Conservation (phyloP, 306 rosid genomes). For the Vigna hirtella region DNA sequence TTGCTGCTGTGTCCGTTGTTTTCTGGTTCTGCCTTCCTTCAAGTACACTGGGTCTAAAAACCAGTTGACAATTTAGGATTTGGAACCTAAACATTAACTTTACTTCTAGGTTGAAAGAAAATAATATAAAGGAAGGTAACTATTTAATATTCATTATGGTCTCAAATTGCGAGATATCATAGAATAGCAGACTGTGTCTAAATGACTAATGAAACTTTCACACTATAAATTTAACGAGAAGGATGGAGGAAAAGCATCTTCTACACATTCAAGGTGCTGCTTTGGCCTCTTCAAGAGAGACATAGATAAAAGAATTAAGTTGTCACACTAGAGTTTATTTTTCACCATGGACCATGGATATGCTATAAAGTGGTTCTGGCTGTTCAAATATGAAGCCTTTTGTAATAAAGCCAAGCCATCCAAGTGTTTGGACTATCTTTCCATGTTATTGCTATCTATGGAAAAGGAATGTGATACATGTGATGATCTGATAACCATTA, state of each 20-base stretch:
- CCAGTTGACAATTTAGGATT: neutral
- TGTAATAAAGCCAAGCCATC: constrained; percentile 15
- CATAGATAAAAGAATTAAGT: neutral
- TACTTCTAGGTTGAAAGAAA: neutral
- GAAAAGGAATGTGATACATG: constrained; percentile 17
- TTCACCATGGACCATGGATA: neutral
- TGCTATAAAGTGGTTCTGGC: neutral
- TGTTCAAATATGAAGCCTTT: constrained; percentile 6
- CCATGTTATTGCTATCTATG: neutral
- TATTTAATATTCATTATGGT: constrained; percentile 26
- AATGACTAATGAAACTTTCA: neutral
- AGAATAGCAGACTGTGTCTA: neutral
- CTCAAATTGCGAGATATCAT: constrained; percentile 10
- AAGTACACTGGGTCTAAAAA: neutral
- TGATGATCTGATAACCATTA: neutral
- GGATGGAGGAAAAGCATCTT: constrained; percentile 16
- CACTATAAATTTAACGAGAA: constrained; percentile 6
- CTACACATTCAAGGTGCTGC: constrained; percentile 10
- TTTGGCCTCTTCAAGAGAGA: constrained; percentile 7
- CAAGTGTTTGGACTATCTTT: neutral
- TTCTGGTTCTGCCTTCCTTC: neutral
- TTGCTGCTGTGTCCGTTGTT: neutral
- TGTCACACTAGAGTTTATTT: constrained; percentile 8
- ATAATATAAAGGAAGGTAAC: neutral
- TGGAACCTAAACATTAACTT: constrained; percentile 15